Evolutionary conservation across 1,139 yeast species (phyloP).

Genomic region (Zygosaccharomyces sapae): DNA sequence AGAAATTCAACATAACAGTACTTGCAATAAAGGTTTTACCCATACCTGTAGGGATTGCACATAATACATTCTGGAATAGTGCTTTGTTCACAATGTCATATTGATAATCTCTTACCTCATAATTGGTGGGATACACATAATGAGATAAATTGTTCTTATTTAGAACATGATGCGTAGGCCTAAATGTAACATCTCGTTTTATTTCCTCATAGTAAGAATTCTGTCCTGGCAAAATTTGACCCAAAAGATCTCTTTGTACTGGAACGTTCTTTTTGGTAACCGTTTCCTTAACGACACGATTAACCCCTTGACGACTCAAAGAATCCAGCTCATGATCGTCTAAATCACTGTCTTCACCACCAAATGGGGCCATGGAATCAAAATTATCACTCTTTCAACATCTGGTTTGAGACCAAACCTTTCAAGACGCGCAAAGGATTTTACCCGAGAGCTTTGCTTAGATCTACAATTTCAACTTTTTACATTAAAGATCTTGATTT

Average conservation of each 20-base stretch:
- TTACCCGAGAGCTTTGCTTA: neutral
- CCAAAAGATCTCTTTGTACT: constrained; percentile 38
- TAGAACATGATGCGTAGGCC: constrained; percentile 50
- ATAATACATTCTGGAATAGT: constrained; percentile 67
- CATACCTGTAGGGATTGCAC: constrained; percentile 94
- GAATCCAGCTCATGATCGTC: constrained; percentile 37
- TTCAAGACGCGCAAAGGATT: neutral
- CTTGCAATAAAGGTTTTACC: constrained; percentile 97
- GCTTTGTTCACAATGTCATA: constrained; percentile 71
- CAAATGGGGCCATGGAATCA: constrained; percentile 10
- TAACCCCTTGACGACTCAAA: constrained; percentile 33
- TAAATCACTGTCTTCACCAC: constrained; percentile 30
- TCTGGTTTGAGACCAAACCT: neutral
- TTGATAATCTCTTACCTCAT: constrained; percentile 83
- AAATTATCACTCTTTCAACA: neutral
- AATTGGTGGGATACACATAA: constrained; percentile 81
- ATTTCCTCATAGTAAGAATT: constrained; percentile 38
- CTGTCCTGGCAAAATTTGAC: constrained; percentile 33
- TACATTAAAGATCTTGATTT: neutral
- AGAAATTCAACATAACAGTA: constrained; percentile 85
- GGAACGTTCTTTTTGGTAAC: constrained; percentile 31
- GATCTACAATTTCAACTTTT: neutral
- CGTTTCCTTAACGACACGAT: constrained; percentile 34
- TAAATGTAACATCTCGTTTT: constrained; percentile 33
- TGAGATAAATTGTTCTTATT: constrained; percentile 42